Percentiles rank a stretch among this genome's conserved stretches.
Conservation (phyloP, 345 rosid genomes). For the Dipteronia dyeriana region DNA sequence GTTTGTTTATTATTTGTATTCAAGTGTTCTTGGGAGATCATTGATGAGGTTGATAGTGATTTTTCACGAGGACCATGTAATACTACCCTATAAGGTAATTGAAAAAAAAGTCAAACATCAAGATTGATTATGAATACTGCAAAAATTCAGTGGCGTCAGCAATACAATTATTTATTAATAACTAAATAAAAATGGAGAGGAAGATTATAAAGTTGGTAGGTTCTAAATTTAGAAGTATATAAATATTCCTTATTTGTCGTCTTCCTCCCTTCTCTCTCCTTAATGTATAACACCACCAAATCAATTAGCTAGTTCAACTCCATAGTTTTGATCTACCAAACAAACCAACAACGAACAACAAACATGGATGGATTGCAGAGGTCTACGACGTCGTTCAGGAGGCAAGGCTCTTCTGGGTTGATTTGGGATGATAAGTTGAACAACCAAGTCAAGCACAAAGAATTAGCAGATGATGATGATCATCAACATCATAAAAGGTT, state of each 20-base stretch:
- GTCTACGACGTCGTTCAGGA: slow-evolving; percentile 73
- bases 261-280: slow-evolving; percentile 1
- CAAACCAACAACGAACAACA: slow-evolving; percentile 5
- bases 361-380: slow-evolving; percentile 51
- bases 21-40: too few species aligned
- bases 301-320: neutral
- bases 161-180: too few species aligned
- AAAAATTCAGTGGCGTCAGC: too few species aligned
- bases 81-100: neutral
- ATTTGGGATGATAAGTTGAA: slow-evolving; percentile 66
- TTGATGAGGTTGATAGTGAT: too few species aligned
- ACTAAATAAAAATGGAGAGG: too few species aligned
- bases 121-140: neutral
- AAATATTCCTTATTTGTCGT: slow-evolving; percentile 27
- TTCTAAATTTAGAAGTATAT: slow-evolving; percentile 13
- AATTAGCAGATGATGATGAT: neutral
- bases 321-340: neutral
- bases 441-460: slow-evolving; percentile 18
- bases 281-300: neutral
- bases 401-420: slow-evolving; percentile 87
- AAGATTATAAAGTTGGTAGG: neutral
- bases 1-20: too few species aligned
- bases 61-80: neutral
- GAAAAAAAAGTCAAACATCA: neutral
- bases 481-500: neutral